Evolutionary conservation across 1,284 basidiomycete genomes (phyloP).

Genomic region (Leccinum solheimii): DNA sequence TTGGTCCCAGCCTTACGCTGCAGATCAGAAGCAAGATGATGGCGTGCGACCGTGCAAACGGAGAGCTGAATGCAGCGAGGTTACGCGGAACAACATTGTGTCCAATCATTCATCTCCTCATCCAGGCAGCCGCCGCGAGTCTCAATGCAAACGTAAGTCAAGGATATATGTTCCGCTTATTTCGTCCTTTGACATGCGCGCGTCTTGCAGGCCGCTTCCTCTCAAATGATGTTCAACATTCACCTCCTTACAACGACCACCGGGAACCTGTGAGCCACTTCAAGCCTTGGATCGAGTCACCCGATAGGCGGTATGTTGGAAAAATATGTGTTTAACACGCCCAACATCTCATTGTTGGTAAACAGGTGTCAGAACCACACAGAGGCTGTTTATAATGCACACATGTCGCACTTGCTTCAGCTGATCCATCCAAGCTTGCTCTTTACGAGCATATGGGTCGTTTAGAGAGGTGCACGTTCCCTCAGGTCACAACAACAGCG

Average conservation of each 20-base stretch:
- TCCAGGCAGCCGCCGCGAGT: too few species aligned
- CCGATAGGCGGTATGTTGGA: constrained; percentile 65
- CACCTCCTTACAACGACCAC: constrained; percentile 73
- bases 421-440: constrained; percentile 94
- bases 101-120: too few species aligned
- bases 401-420: constrained; percentile 82
- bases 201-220: constrained; percentile 42
- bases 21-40: too few species aligned
- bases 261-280: constrained; percentile 67
- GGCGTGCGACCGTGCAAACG: too few species aligned
- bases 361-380: constrained; percentile 60
- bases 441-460: constrained; percentile 95
- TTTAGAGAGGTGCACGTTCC: constrained; percentile 71
- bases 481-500: constrained; percentile 28
- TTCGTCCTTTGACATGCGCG: constrained; percentile 2
- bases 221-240: constrained; percentile 69
- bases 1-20: too few species aligned
- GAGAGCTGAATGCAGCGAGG: too few species aligned
- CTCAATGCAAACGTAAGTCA: too few species aligned
- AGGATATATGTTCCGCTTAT: not conserved
- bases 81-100: too few species aligned
- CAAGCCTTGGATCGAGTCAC: constrained; percentile 80
- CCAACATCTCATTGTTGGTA: constrained; percentile 5
- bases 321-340: constrained; percentile 1
- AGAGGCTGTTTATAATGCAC: constrained; percentile 92